Conservation (phyloP, 352 stramenopile genomes). For the Globisporangium cylindrosporum region DNA sequence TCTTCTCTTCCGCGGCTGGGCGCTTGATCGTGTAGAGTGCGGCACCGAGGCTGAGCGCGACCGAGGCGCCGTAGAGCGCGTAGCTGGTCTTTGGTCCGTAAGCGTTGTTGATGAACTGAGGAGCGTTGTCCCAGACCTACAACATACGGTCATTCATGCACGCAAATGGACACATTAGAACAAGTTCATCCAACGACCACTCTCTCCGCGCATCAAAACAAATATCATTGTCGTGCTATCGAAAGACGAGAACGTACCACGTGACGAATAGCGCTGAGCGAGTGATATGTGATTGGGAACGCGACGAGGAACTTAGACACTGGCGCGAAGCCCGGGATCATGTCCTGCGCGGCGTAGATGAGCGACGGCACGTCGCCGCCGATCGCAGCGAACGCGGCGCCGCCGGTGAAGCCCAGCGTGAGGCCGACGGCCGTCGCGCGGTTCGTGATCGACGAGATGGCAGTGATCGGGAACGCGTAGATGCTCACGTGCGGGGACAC, state of each 20-base stretch:
- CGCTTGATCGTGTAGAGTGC: constrained; percentile 54
- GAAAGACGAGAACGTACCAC: constrained; percentile 31
- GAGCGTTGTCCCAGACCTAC: constrained; percentile 88
- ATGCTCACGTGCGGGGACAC: constrained; percentile 96
- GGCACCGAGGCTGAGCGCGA: constrained; percentile 42
- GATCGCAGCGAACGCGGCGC: constrained; percentile 69
- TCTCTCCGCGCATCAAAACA: not conserved
- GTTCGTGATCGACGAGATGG: constrained; percentile 94
- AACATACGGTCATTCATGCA: constrained; percentile 1
- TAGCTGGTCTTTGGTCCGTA: constrained; percentile 47
- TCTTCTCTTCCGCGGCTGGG: constrained; percentile 14
- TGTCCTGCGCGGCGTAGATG: constrained; percentile 74
- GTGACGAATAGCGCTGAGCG: constrained; percentile 86
- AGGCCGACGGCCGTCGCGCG: constrained; percentile 72
- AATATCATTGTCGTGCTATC: too few relatives aligned
- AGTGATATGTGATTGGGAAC: constrained; percentile 95
- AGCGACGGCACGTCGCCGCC: constrained; percentile 74
- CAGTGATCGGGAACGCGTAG: constrained; percentile 93
- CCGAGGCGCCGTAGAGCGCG: constrained; percentile 47
- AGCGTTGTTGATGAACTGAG: constrained; percentile 81
- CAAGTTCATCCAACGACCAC: not conserved
- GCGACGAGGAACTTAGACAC: constrained; percentile 92
- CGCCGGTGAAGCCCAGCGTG: constrained; percentile 70
- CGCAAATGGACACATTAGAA: not conserved
- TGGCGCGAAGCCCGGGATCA: constrained; percentile 67